Evolutionary conservation across 208 protist species (phyloP), one percentile per base, ranked within the genome.

Genomic region (Crithidia expoeki): DNA sequence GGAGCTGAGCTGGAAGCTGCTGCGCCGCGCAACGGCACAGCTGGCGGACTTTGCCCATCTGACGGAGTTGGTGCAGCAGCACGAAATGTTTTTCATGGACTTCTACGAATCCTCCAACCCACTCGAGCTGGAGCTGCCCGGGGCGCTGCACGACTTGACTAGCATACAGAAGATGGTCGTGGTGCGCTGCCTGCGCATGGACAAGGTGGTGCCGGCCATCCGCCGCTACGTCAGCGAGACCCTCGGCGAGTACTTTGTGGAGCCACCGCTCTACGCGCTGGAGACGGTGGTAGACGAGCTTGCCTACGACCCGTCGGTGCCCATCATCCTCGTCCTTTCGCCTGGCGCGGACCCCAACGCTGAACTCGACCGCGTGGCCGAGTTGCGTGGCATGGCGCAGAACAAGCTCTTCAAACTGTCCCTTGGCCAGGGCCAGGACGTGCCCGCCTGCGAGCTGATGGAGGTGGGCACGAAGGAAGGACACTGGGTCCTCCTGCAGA

Each of bases 241-340:
- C 28, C 84, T 96, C 2, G 94, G 90, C 32, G 74, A 74, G 46
- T 86, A 87, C 58, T 91, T 98, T 65, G 91, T 98, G 14, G 95
- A 96, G 56, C 88, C 98, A 12, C 96, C 97, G 23, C 85, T 97
- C 34, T 99, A 99, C 85, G 84, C 98, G 42, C 80, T 99, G 25
- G 93, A 93, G 46, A 88, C 81, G 14, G 86, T 97, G 14, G 93
- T 96, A 28, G 85, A 94, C 42, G 85, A 97, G 72, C 85, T 98
- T 38, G 90, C 90, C 32, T 84, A 88, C 68, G 90, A 96, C 65
- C 79, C 94, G 10, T 90, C 83, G 9, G 88, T 97, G 21, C 98
- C 98, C 12, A 77, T 99, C 58, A 98, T 99, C 52, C 98, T 99
- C 44, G 93, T 99, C 2, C 92, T 99, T 9, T 99, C 97, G 10